Percentiles rank a stretch among this genome's conserved stretches.
phyloP scores from a whole-genome alignment of 75 land plant species.

The Selaginella moellendorffii region DNA sequence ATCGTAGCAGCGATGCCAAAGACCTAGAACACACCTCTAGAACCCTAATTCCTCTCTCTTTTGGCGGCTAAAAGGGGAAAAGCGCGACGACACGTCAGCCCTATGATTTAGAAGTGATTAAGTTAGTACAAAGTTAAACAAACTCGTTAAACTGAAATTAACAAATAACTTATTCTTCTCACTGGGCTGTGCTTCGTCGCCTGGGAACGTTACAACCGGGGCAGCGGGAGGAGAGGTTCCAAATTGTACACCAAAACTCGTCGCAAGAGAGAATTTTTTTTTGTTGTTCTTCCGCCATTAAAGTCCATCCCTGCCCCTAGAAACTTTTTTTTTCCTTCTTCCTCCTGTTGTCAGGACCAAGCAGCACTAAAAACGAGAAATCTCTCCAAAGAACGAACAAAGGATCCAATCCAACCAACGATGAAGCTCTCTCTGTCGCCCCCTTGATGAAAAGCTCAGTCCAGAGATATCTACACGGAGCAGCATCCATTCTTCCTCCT shows the following conservation, averaged over 20 bases:
- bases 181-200: too few relatives aligned
- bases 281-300: not conserved
- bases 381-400: too few relatives aligned
- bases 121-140: not conserved
- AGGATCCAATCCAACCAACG: not conserved
- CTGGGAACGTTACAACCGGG: too few relatives aligned
- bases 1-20: not conserved
- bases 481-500: too few relatives aligned
- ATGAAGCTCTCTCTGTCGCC: too few relatives aligned
- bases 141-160: not conserved
- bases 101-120: too few relatives aligned
- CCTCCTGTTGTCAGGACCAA: not conserved
- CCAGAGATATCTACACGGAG: conserved; percentile 1
- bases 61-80: too few relatives aligned
- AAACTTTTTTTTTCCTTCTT: not conserved
- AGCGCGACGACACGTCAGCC: not conserved
- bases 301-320: not conserved
- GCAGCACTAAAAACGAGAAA: not conserved
- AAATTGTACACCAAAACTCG: not conserved
- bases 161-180: too few relatives aligned
- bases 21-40: not conserved
- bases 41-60: not conserved
- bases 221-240: too few relatives aligned
- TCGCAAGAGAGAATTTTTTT: not conserved
- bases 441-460: not conserved